Conservation (phyloP, 176 grass and related monocot species). For the Carex scoparia region DNA sequence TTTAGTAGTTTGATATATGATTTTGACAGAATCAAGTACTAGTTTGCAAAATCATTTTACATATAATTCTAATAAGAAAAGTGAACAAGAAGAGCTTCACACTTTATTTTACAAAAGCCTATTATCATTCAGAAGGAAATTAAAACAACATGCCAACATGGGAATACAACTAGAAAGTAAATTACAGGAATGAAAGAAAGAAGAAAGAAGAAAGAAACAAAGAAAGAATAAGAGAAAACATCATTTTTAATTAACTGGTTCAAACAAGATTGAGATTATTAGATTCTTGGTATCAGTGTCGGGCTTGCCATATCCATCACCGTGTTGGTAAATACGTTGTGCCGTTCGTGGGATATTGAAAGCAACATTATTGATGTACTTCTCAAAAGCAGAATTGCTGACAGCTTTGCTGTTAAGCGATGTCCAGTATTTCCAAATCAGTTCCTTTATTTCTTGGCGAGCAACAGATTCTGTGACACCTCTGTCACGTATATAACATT, state of each 20-base stretch:
- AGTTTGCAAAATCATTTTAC: background rate
- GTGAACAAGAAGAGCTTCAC: background rate
- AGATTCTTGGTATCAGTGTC: slow-evolving; percentile 8
- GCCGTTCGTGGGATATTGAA: background rate
- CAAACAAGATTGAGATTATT: background rate
- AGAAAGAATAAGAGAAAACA: background rate
- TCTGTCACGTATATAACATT: slow-evolving; percentile 27
- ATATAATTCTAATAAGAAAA: background rate
- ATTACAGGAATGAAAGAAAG: background rate
- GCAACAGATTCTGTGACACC: background rate
- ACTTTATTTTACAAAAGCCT: background rate
- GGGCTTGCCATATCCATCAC: slow-evolving; percentile 17
- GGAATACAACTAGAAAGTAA: background rate
- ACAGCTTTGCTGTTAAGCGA: background rate
- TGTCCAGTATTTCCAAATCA: slow-evolving; percentile 20
- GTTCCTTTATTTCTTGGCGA: slow-evolving; percentile 18
- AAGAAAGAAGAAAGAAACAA: background rate
- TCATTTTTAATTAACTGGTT: slow-evolving; percentile 3
- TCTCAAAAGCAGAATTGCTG: background rate
- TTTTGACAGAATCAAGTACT: background rate
- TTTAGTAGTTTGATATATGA: background rate
- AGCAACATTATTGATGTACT: background rate
- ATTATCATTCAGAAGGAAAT: background rate
- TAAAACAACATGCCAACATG: too few species aligned
- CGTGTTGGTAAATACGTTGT: slow-evolving; percentile 23